These are phyloP conservation scores for Eimeria mitis DNA, from an alignment of 169 alveolate genomes.

Conservation along the genomic window DNA sequence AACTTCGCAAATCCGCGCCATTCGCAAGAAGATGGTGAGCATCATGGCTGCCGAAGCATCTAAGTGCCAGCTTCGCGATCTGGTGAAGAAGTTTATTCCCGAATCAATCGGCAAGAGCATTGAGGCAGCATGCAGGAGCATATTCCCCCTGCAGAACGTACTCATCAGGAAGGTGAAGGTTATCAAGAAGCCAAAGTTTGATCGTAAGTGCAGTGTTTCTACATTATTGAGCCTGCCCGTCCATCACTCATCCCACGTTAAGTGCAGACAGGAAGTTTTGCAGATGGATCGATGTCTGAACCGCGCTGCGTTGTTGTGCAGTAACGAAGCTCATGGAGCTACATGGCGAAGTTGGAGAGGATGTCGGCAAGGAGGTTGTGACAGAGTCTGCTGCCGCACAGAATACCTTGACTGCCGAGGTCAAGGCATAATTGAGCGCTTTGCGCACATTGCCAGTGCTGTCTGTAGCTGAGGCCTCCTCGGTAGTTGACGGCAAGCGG, in stretches of 20 bases:
- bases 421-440: conserved; percentile 52
- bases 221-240: background rate
- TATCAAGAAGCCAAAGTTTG: conserved; percentile 98
- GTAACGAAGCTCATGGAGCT: conserved; percentile 83
- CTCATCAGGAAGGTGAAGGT: conserved; percentile 98
- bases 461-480: background rate
- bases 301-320: background rate
- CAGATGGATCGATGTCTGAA: background rate
- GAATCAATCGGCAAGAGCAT: conserved; percentile 98
- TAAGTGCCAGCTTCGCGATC: conserved; percentile 95
- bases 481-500: background rate
- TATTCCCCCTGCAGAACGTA: conserved; percentile 98
- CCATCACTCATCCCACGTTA: background rate
- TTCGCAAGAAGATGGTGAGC: conserved; percentile 98
- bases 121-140: conserved; percentile 96
- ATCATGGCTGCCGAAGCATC: conserved; percentile 97
- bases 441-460: background rate
- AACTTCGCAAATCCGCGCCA: conserved; percentile 96
- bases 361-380: conserved; percentile 78
- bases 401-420: conserved; percentile 80
- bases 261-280: background rate
- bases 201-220: conserved; percentile 82
- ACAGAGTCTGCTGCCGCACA: conserved; percentile 80
- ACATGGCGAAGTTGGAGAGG: conserved; percentile 78
- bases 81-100: conserved; percentile 97